Conservation (phyloP, 2,329 filamentous ascomycete genomes). For the Fusarium brachygibbosum region DNA sequence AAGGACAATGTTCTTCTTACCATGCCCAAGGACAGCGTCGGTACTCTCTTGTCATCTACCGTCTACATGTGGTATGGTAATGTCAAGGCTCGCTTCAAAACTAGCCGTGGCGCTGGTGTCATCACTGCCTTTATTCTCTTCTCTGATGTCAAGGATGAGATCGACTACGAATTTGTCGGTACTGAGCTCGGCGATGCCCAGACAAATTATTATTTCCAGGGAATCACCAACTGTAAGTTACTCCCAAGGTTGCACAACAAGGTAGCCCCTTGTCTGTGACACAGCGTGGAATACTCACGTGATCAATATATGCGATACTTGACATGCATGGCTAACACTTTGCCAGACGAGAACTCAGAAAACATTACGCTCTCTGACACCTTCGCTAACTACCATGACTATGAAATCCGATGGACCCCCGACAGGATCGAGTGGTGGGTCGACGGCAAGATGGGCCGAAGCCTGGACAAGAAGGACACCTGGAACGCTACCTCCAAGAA, state of each 20-base stretch:
- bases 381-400: slow-evolving; percentile 84
- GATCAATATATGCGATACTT: slow-evolving; percentile 1
- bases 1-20: slow-evolving; percentile 83
- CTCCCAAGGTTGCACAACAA: slow-evolving; percentile 3
- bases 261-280: slow-evolving; percentile 15
- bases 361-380: slow-evolving; percentile 80
- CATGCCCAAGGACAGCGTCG: slow-evolving; percentile 87
- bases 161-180: slow-evolving; percentile 96
- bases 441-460: slow-evolving; percentile 83
- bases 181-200: slow-evolving; percentile 82
- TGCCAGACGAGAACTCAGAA: slow-evolving; percentile 77
- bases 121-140: slow-evolving; percentile 98
- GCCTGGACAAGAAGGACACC: slow-evolving; percentile 80
- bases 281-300: slow-evolving; percentile 19
- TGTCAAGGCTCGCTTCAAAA: slow-evolving; percentile 87
- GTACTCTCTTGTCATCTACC: slow-evolving; percentile 86
- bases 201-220: slow-evolving; percentile 98
- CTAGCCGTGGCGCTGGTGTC: slow-evolving; percentile 86
- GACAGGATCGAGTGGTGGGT: slow-evolving; percentile 89
- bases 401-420: slow-evolving; percentile 93
- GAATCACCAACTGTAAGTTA: slow-evolving; percentile 85
- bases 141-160: slow-evolving; percentile 96
- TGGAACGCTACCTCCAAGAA: slow-evolving; percentile 87
- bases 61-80: slow-evolving; percentile 98
- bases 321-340: slow-evolving; percentile 24